A percentile compares a stretch with the other conserved stretches of the same genome.
phyloP scores from a whole-genome alignment of 2,329 filamentous ascomycete species.

The Diaporthe ampelina region DNA sequence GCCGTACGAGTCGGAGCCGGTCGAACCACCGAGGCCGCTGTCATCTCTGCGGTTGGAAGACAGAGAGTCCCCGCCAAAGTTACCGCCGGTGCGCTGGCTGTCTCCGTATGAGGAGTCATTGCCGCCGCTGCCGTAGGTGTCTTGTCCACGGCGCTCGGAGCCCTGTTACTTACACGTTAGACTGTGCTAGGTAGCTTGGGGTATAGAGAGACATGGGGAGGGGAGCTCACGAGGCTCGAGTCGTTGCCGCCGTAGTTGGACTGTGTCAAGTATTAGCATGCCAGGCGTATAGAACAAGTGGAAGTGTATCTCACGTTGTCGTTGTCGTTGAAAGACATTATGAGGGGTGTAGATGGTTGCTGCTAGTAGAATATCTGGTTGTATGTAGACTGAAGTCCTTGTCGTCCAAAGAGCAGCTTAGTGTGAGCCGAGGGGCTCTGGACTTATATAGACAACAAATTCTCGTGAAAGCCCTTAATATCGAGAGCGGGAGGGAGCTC shows the following conservation, averaged over 20 bases:
- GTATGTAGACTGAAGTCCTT: neutral
- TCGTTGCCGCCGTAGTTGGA: conserved; percentile 47
- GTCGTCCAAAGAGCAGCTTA: fast-evolving
- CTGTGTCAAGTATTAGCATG: conserved; percentile 45
- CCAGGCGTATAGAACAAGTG: conserved; percentile 24
- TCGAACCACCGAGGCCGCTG: conserved; percentile 43
- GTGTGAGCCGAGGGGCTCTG: neutral
- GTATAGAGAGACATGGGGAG: conserved; percentile 20
- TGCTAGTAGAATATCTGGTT: neutral
- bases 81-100: conserved; percentile 44
- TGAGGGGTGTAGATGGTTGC: conserved; percentile 42
- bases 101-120: conserved; percentile 47
- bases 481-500: neutral
- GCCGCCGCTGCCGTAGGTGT: conserved; percentile 43
- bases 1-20: conserved; percentile 37
- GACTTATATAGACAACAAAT: conserved; percentile 19
- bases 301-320: conserved; percentile 51
- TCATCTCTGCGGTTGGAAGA: conserved; percentile 43
- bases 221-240: conserved; percentile 34
- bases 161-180: conserved; percentile 39
- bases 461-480: neutral
- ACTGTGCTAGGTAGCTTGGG: neutral
- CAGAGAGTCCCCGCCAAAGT: conserved; percentile 43
- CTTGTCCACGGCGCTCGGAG: conserved; percentile 42
- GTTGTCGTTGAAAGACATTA: conserved; percentile 64